A percentile compares a stretch with the other conserved stretches of the same genome.
These are phyloP conservation scores for Goniomonas avonlea DNA, from an alignment of 78 protist species.

Conservation along the genomic window DNA sequence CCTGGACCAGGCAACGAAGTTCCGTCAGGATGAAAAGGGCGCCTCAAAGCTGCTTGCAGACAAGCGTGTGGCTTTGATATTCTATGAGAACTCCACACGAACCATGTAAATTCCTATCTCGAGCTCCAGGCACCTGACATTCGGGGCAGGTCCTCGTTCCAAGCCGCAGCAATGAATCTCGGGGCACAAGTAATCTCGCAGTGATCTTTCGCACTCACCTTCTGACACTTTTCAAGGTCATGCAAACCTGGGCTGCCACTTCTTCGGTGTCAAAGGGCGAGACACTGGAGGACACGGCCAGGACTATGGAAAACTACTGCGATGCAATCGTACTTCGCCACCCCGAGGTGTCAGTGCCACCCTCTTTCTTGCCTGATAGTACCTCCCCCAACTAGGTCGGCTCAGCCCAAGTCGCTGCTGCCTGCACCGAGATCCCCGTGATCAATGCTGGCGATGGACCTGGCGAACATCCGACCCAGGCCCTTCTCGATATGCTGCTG, in stretches of 20 bases:
- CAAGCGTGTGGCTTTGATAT: not conserved
- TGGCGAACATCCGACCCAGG: slow-evolving; percentile 90
- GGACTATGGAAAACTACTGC: slow-evolving; percentile 69
- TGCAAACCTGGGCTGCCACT: too few species aligned
- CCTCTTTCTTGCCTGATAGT: too few species aligned
- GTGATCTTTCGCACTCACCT: not conserved
- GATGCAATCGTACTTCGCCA: slow-evolving; percentile 83
- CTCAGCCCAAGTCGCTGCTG: slow-evolving; percentile 50
- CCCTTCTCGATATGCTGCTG: slow-evolving; percentile 80
- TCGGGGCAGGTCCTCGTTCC: not conserved
- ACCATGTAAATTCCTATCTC: too few species aligned
- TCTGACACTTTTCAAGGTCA: too few species aligned
- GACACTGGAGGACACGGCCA: slow-evolving; percentile 70
- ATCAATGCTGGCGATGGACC: slow-evolving; percentile 90
- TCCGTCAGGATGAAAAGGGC: too few species aligned
- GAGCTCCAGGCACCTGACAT: too few species aligned
- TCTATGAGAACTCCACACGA: not conserved
- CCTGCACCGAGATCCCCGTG: slow-evolving; percentile 57
- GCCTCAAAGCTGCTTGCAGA: too few species aligned
- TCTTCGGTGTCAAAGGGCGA: slow-evolving; percentile 82
- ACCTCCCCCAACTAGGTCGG: too few species aligned
- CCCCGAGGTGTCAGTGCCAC: too few species aligned
- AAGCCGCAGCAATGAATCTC: not conserved
- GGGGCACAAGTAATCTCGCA: not conserved
- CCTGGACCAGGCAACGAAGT: too few species aligned